phyloP scores from a whole-genome alignment of 2,329 filamentous ascomycete genomes.

The Diaporthe capsici region DNA sequence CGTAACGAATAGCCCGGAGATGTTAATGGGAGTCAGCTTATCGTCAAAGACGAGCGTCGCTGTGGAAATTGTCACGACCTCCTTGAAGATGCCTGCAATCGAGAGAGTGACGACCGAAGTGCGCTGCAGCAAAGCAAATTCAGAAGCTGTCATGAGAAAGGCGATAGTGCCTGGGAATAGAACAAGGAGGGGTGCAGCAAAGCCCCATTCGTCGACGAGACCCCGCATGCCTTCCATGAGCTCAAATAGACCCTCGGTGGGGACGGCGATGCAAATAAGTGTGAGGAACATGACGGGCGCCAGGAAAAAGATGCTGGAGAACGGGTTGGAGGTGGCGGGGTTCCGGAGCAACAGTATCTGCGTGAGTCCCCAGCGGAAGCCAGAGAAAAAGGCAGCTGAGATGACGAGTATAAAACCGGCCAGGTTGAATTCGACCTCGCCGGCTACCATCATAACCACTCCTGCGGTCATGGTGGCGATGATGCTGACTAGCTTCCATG shows the following conservation, averaged over 20 bases:
- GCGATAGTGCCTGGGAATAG: constrained; percentile 92
- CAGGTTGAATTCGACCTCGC: constrained; percentile 89
- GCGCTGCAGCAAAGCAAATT: constrained; percentile 94
- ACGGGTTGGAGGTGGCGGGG: constrained; percentile 94
- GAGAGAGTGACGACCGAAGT: constrained; percentile 96
- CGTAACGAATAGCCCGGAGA: constrained; percentile 89
- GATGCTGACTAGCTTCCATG: constrained; percentile 86
- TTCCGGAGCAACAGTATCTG: constrained; percentile 95
- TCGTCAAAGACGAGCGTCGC: constrained; percentile 92
- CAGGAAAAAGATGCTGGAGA: constrained; percentile 97
- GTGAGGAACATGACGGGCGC: constrained; percentile 95
- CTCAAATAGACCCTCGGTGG: constrained; percentile 83
- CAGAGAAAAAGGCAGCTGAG: constrained; percentile 92
- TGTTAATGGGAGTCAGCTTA: constrained; percentile 86
- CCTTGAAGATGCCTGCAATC: constrained; percentile 98
- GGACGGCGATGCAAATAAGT: constrained; percentile 83
- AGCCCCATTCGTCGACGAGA: constrained; percentile 78
- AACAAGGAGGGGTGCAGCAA: constrained; percentile 79
- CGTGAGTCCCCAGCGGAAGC: constrained; percentile 98
- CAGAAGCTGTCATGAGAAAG: constrained; percentile 96
- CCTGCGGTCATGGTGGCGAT: constrained; percentile 93
- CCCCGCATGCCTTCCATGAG: constrained; percentile 75
- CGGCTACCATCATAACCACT: constrained; percentile 98
- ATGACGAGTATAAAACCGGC: constrained; percentile 94
- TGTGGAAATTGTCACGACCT: constrained; percentile 94